Conservation (phyloP, 148 eudicot species). For the Linanthus parryae region DNA sequence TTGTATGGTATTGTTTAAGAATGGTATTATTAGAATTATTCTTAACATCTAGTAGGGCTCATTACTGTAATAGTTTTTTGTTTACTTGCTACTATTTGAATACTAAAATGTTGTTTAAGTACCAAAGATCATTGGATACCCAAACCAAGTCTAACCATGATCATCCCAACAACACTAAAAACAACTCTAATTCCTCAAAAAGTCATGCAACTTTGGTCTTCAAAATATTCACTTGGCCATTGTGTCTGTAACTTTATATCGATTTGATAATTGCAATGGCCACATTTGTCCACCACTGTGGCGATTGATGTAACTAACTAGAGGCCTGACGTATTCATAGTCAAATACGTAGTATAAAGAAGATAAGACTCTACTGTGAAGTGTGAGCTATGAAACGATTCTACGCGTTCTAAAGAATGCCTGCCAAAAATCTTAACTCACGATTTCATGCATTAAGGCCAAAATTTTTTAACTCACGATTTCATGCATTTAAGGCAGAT, state of each 20-base stretch:
- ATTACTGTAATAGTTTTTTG: background rate
- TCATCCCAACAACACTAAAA: background rate
- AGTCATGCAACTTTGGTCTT: conserved; percentile 6
- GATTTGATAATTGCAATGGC: too few relatives aligned
- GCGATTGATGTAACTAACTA: background rate
- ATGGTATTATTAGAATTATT: background rate
- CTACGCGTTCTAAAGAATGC: too few relatives aligned
- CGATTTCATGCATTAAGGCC: too few relatives aligned
- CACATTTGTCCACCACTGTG: background rate
- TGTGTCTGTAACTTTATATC: background rate
- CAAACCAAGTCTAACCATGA: conserved; percentile 11
- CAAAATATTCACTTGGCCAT: background rate
- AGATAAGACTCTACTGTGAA: background rate
- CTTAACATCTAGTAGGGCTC: background rate
- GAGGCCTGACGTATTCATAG: background rate
- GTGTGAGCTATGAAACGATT: too few relatives aligned
- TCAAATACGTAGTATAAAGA: too few relatives aligned
- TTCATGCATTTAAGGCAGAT: too few relatives aligned
- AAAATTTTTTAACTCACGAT: too few relatives aligned
- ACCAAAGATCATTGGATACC: conserved; percentile 5
- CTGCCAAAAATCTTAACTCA: too few relatives aligned
- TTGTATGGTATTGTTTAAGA: too few relatives aligned
- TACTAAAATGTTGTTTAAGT: background rate
- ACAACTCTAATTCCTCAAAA: background rate
- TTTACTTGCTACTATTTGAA: background rate